Evolutionary conservation across 441 rosid genomes (phyloP).

Genomic region (Raphanus hybrid): DNA sequence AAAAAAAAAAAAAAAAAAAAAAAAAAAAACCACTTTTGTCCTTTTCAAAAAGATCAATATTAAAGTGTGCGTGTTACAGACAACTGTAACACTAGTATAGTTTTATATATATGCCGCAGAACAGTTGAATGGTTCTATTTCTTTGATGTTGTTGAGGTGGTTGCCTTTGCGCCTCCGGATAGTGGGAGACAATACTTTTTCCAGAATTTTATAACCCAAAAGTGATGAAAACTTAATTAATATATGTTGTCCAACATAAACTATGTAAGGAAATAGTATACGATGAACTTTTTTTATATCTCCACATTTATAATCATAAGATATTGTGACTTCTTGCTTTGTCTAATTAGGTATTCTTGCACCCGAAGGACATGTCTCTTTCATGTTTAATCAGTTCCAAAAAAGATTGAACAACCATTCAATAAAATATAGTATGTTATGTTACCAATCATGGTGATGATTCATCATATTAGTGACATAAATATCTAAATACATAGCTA

Average conservation of each 20-base stretch:
- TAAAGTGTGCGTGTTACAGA: neutral
- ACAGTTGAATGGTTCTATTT: conserved; percentile 32
- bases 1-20: too few relatives aligned
- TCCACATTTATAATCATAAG: conserved; percentile 33
- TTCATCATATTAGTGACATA: conserved; percentile 9
- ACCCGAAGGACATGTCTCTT: conserved; percentile 43
- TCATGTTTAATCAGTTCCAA: conserved; percentile 39
- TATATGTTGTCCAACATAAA: conserved; percentile 30
- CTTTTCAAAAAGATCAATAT: neutral
- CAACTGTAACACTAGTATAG: conserved; percentile 24
- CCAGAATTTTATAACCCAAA: neutral
- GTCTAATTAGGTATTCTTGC: conserved; percentile 42
- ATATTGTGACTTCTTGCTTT: conserved; percentile 14
- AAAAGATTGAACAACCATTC: conserved; percentile 19
- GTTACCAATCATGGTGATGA: conserved; percentile 11
- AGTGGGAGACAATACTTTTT: conserved; percentile 42
- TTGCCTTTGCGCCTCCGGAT: conserved; percentile 32
- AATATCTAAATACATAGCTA: conserved; percentile 24
- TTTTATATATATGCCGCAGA: conserved; percentile 5
- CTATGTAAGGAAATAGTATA: conserved; percentile 18
- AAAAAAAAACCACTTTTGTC: conserved; percentile 19
- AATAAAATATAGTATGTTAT: neutral
- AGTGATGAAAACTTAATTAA: neutral
- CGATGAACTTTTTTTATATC: conserved; percentile 19
- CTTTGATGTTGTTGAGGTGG: conserved; percentile 39